Evolutionary conservation across 768 basidiomycete species (phyloP).

Genomic region (Cystoderma amianthinum): DNA sequence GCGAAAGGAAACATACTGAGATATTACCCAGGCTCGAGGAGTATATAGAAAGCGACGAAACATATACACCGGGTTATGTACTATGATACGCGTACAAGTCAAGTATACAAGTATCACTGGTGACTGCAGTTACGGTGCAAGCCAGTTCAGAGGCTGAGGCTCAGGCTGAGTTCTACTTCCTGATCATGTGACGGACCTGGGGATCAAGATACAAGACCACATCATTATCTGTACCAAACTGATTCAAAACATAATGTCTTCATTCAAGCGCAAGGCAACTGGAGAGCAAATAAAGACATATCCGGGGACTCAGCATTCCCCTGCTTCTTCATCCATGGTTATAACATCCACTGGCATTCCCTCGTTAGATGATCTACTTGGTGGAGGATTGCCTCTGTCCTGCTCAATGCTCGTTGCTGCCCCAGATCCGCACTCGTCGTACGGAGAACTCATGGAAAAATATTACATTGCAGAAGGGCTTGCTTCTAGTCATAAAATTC

Average conservation of each 20-base stretch:
- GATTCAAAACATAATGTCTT: slow-evolving; percentile 43
- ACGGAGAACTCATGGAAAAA: slow-evolving; percentile 77
- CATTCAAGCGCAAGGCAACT: slow-evolving; percentile 66
- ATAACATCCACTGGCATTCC: slow-evolving; percentile 84
- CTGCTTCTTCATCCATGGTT: slow-evolving; percentile 46
- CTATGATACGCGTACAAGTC: too few relatives aligned
- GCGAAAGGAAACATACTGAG: not conserved
- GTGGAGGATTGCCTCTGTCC: slow-evolving; percentile 84
- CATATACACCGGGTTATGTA: not conserved
- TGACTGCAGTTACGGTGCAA: too few relatives aligned
- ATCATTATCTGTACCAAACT: not conserved
- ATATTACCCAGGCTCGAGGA: not conserved
- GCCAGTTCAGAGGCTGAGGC: too few relatives aligned
- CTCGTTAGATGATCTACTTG: slow-evolving; percentile 91
- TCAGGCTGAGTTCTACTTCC: too few relatives aligned
- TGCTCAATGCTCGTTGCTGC: slow-evolving; percentile 67
- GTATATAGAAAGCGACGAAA: not conserved
- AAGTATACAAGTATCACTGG: too few relatives aligned
- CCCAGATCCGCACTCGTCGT: slow-evolving; percentile 84
- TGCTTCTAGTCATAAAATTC: slow-evolving; percentile 58
- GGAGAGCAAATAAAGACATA: slow-evolving; percentile 34
- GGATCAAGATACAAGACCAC: too few relatives aligned
- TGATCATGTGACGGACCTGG: too few relatives aligned
- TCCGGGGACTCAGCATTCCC: slow-evolving; percentile 51
- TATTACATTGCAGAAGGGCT: slow-evolving; percentile 91